Evolutionary conservation across 1,284 basidiomycete genomes (phyloP).

Genomic region (Leccinum fallax): DNA sequence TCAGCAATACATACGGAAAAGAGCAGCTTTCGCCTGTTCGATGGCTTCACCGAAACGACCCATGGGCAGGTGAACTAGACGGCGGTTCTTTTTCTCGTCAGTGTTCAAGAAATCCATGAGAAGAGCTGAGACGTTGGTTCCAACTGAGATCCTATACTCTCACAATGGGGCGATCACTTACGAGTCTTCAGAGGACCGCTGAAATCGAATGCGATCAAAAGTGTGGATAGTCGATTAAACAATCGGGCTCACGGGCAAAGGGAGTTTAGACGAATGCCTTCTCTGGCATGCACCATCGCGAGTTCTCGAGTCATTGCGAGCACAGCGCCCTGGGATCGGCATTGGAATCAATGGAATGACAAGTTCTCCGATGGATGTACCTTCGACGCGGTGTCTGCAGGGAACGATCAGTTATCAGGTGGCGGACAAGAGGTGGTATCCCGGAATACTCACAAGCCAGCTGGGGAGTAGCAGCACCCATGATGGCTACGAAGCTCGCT

Average conservation of each 20-base stretch:
- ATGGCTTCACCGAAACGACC: slow-evolving; percentile 96
- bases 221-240: slow-evolving; percentile 5
- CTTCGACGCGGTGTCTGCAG: slow-evolving; percentile 82
- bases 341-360: slow-evolving; percentile 10
- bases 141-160: background rate
- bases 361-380: slow-evolving; percentile 37
- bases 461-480: slow-evolving; percentile 96
- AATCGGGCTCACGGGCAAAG: slow-evolving; percentile 82
- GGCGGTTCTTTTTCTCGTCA: slow-evolving; percentile 91
- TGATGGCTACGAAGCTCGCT: slow-evolving; percentile 90
- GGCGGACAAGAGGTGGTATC: background rate
- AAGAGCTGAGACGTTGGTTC: slow-evolving; percentile 55
- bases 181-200: slow-evolving; percentile 93
- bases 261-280: slow-evolving; percentile 94
- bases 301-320: slow-evolving; percentile 98
- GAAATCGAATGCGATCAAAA: slow-evolving; percentile 12
- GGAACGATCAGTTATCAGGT: slow-evolving; percentile 6
- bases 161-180: slow-evolving; percentile 40
- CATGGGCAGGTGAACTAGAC: slow-evolving; percentile 93
- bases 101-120: slow-evolving; percentile 99
- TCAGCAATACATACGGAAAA: slow-evolving; percentile 72
- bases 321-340: slow-evolving; percentile 76
- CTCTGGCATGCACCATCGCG: slow-evolving; percentile 95
- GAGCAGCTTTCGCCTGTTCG: slow-evolving; percentile 88
- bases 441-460: slow-evolving; percentile 73